Evolutionary conservation across 2,329 filamentous ascomycete species (phyloP).

Genomic region (Neocatenulostroma microsporum): DNA sequence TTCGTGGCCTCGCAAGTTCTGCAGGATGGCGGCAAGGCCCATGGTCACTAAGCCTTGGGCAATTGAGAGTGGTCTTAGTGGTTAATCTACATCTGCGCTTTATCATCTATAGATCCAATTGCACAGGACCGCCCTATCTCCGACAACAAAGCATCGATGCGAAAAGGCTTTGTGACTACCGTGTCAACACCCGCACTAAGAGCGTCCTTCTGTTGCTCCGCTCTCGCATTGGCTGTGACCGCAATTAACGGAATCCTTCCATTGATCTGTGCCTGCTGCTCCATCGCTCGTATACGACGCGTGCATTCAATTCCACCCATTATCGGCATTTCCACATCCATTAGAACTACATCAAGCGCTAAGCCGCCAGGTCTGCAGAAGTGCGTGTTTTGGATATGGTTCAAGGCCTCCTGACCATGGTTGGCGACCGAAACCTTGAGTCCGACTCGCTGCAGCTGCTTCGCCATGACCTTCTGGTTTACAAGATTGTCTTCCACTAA

Average conservation of each 20-base stretch:
- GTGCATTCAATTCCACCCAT: constrained; percentile 76
- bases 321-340: constrained; percentile 78
- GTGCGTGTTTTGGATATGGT: too few relatives aligned
- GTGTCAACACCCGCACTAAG: constrained; percentile 62
- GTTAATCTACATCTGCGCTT: constrained; percentile 5
- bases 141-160: constrained; percentile 43
- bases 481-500: too few relatives aligned
- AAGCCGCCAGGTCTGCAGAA: too few relatives aligned
- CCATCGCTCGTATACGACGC: constrained; percentile 59
- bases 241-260: constrained; percentile 67
- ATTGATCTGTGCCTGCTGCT: constrained; percentile 53
- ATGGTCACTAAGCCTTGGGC: neutral
- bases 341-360: constrained; percentile 51
- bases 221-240: constrained; percentile 67
- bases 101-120: constrained; percentile 31
- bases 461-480: too few relatives aligned
- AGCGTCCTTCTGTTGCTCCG: constrained; percentile 64
- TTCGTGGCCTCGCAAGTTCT: neutral
- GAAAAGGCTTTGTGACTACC: constrained; percentile 45
- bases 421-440: too few relatives aligned
- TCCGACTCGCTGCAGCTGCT: too few relatives aligned
- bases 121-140: constrained; percentile 47
- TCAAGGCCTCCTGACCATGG: too few relatives aligned
- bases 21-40: neutral
- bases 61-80: neutral